These are phyloP conservation scores for Fusarium ramigenum DNA, from an alignment of 2,329 filamentous ascomycete genomes.

Conservation along the genomic window DNA sequence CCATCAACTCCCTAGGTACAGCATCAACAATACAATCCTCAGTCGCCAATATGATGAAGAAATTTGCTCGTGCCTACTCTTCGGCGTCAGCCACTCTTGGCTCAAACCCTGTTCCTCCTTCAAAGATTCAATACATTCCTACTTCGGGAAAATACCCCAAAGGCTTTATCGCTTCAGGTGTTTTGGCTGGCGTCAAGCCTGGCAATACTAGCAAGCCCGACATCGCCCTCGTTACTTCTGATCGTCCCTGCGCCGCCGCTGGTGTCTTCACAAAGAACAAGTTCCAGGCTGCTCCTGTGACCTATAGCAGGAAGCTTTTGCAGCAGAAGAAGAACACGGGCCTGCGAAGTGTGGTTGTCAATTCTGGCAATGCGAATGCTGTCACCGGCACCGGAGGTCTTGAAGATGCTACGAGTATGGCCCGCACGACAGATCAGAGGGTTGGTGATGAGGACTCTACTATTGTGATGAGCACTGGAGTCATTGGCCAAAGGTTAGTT, in stretches of 20 bases:
- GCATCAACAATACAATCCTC: constrained; percentile 21
- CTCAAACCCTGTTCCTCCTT: constrained; percentile 66
- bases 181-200: constrained; percentile 92
- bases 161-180: constrained; percentile 87
- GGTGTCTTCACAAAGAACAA: constrained; percentile 98
- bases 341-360: constrained; percentile 85
- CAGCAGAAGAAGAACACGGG: constrained; percentile 72
- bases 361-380: constrained; percentile 96
- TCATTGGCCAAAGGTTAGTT: constrained; percentile 86
- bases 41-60: constrained; percentile 42
- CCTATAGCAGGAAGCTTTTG: constrained; percentile 80
- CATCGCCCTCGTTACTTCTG: constrained; percentile 87
- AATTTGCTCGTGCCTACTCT: constrained; percentile 49
- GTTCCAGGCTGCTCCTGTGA: constrained; percentile 96
- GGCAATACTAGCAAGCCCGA: constrained; percentile 92
- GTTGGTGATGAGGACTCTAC: constrained; percentile 65
- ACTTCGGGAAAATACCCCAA: constrained; percentile 86
- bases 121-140: constrained; percentile 92
- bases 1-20: neutral
- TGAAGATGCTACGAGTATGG: constrained; percentile 90
- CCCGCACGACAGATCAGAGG: constrained; percentile 75
- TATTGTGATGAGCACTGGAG: constrained; percentile 98
- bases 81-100: constrained; percentile 41
- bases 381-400: constrained; percentile 91
- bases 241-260: constrained; percentile 84